A percentile compares a stretch with the other conserved stretches of the same genome.
Conservation (phyloP, 345 rosid genomes). For the Microcos paniculata region DNA sequence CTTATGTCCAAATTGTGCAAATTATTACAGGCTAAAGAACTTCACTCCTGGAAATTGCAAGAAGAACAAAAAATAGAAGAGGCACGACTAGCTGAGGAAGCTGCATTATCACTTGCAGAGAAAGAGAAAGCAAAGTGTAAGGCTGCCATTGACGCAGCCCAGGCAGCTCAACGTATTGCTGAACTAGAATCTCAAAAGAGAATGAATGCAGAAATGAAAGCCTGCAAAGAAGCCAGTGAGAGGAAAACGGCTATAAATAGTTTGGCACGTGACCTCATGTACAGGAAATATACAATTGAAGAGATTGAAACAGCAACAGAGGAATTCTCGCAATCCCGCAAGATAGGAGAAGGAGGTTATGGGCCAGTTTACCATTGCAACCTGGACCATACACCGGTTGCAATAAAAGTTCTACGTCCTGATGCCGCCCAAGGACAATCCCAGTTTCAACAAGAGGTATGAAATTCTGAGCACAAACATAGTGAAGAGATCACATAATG, state of each 20-base stretch:
- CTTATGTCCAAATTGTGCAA: background rate
- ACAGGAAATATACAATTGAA: slow-evolving; percentile 61
- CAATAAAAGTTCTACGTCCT: slow-evolving; percentile 79
- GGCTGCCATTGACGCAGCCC: slow-evolving; percentile 63
- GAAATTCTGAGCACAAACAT: background rate
- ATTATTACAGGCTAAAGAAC: slow-evolving; percentile 49
- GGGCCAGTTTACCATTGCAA: slow-evolving; percentile 73
- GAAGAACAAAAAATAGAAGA: slow-evolving; percentile 50
- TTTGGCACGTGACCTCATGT: slow-evolving; percentile 35
- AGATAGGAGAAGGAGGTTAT: slow-evolving; percentile 96
- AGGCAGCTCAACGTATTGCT: slow-evolving; percentile 51
- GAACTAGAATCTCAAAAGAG: slow-evolving; percentile 62
- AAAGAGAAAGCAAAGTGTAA: slow-evolving; percentile 58
- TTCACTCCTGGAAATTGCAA: slow-evolving; percentile 54
- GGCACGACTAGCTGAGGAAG: slow-evolving; percentile 53
- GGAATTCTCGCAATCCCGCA: slow-evolving; percentile 44
- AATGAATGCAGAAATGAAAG: slow-evolving; percentile 44
- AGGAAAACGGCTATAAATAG: slow-evolving; percentile 28
- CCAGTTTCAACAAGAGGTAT: slow-evolving; percentile 79
- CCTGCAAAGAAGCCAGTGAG: slow-evolving; percentile 32
- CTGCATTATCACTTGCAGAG: slow-evolving; percentile 56
- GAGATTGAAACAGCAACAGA: slow-evolving; percentile 81
- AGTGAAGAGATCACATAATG: background rate
- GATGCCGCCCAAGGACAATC: slow-evolving; percentile 86
- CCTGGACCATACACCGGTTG: slow-evolving; percentile 75